A percentile compares a stretch with the other conserved stretches of the same genome.
These are phyloP conservation scores for Paraphaeosphaeria sporulosa DNA, from an alignment of 2,329 filamentous ascomycete species.

Conservation along the genomic window DNA sequence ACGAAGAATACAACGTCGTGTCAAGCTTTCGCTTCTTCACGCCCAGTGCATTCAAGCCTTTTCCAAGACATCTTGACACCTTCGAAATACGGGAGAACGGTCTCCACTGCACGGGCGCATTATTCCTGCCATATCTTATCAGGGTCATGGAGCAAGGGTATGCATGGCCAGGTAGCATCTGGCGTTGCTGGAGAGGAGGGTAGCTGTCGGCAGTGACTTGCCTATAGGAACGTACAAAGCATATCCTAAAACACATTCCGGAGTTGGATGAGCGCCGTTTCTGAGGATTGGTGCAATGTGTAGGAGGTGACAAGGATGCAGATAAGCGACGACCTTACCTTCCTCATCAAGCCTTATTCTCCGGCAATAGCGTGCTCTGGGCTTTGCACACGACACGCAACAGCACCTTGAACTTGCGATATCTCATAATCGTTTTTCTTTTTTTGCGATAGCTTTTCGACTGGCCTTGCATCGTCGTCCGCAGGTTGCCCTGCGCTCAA, in stretches of 20 bases:
- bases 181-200: neutral
- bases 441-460: neutral
- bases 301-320: neutral
- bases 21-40: conserved; percentile 1
- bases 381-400: conserved; percentile 1
- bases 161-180: neutral
- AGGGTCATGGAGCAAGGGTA: neutral
- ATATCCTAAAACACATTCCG: neutral
- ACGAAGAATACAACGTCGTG: neutral
- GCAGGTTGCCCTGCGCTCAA: too few relatives aligned
- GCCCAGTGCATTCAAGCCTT: conserved; percentile 3
- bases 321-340: conserved; percentile 2
- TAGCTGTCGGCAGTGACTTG: neutral
- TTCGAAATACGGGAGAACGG: neutral
- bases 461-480: neutral
- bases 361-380: conserved; percentile 1
- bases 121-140: neutral
- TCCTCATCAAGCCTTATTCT: neutral
- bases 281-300: neutral
- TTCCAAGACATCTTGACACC: neutral
- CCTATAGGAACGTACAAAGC: neutral
- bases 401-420: neutral
- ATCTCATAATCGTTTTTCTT: neutral
- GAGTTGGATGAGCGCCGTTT: neutral
- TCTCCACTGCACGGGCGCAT: neutral